Evolutionary conservation across 345 rosid species (phyloP), one percentile per base, ranked within the genome.

Genomic region (Noccaea bulbosa): DNA sequence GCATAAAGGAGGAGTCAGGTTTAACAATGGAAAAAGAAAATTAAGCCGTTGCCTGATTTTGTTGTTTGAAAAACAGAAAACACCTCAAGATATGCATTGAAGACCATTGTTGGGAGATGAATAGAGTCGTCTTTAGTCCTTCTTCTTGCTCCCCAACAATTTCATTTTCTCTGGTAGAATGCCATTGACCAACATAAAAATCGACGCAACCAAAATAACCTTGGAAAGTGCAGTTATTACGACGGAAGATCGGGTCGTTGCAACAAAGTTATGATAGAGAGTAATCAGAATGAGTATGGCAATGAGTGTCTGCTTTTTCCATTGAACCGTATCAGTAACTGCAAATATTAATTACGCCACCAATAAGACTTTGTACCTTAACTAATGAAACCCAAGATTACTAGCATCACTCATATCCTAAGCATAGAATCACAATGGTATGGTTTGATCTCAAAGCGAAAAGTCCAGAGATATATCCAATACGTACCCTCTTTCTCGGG

Each of bases 111-210:
- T 57, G 16, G 20, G 20, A 8, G 4, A 69, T 2, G 27, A 3
- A 35, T 48, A 5, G 11, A 47, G 7, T 47, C 24, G 51, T 41
- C 49, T 81, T 61, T 75, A 85, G 34, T 81, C 87, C 4, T 64
- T 70, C 79, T 85, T 90, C 83, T 80, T 81, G 46, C 69, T 62
- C 17, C 78, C 65, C 3, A 68, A 12, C 64, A 87, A 52, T 59
- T 80, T 87, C 93, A 83, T 79, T 78, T 77, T 94, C 76, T 83
- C 89, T 11, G 99, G 92, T 69, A 89, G 71, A 67, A 66, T 48
- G 53, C 87, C 87, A 78, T 86, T 85, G 80, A 91, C 54, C 76
- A 91, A 83, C 71, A 87, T 59, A 74, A 86, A 80, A 45, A 83
- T 50, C 60, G 81, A 66, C 33, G 75, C 59, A 74, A 76, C 69